Percentiles rank a stretch among this genome's conserved stretches.
These are phyloP conservation scores for Colletotrichum scovillei DNA, from an alignment of 2,329 filamentous ascomycete species.

Conservation along the genomic window DNA sequence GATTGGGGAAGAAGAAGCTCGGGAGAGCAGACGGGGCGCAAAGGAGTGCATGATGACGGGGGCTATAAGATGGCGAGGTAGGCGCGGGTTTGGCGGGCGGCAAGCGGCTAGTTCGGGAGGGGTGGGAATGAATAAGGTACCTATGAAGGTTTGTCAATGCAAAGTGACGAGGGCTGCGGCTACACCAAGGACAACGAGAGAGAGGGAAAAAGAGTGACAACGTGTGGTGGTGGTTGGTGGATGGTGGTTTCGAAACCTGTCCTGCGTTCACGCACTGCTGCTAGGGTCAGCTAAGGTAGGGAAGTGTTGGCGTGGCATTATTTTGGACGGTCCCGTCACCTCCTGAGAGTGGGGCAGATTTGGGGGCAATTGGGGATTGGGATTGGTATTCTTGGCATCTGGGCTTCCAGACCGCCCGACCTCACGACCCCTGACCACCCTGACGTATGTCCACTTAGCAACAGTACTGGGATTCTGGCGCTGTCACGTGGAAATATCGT, in stretches of 20 bases:
- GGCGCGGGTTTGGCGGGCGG: too few species aligned
- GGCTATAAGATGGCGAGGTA: not conserved
- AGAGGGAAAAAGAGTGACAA: conserved; percentile 8
- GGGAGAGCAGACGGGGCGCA: conserved; percentile 18
- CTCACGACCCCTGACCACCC: not conserved
- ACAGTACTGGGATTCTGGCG: not conserved
- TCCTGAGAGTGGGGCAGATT: conserved; percentile 5
- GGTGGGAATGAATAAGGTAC: not conserved
- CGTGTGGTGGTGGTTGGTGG: conserved; percentile 1
- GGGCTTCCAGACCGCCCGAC: not conserved
- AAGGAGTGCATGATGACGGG: conserved; percentile 11
- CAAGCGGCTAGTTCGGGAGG: not conserved
- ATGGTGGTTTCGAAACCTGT: conserved; percentile 9
- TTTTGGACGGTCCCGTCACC: not conserved
- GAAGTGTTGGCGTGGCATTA: conserved; percentile 5
- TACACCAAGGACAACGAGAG: conserved; percentile 1
- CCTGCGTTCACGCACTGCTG: not conserved
- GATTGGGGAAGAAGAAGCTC: conserved; percentile 9
- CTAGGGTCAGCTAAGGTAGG: not conserved
- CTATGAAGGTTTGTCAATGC: not conserved
- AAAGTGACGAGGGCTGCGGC: conserved; percentile 10
- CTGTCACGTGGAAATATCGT: not conserved
- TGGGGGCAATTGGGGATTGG: not conserved
- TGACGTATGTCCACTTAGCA: not conserved
- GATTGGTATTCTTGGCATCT: not conserved